Percentiles rank a stretch among this genome's conserved stretches.
Conservation (phyloP, 2,329 filamentous ascomycete genomes). For the Aspergillus sp. region DNA sequence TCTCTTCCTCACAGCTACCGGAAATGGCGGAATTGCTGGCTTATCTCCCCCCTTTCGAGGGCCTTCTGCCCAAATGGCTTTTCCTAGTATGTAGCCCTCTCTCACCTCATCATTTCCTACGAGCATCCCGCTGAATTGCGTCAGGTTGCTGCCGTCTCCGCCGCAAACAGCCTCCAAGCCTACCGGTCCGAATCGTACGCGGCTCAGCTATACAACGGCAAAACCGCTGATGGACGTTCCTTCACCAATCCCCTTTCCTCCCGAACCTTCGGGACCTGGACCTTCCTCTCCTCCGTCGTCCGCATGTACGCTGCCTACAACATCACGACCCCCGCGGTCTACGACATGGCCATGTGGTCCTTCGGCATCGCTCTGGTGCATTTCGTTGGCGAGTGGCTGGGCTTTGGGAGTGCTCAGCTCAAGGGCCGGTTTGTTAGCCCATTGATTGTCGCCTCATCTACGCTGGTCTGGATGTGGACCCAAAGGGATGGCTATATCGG, state of each 20-base stretch:
- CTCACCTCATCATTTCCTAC: neutral
- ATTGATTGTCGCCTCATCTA: conserved; percentile 56
- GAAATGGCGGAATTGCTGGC: conserved; percentile 27
- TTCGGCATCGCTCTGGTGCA: conserved; percentile 75
- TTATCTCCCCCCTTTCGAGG: conserved; percentile 42
- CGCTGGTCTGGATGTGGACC: conserved; percentile 60
- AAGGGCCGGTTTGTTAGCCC: conserved; percentile 59
- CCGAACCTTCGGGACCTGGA: conserved; percentile 86
- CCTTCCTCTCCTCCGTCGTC: conserved; percentile 72
- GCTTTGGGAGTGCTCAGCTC: conserved; percentile 73
- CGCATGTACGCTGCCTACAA: conserved; percentile 83
- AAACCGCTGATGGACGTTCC: conserved; percentile 53
- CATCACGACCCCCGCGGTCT: conserved; percentile 68
- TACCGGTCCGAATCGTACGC: conserved; percentile 79
- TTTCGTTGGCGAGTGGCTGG: conserved; percentile 76
- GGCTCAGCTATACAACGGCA: conserved; percentile 71
- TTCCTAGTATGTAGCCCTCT: conserved; percentile 52
- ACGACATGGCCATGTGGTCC: conserved; percentile 78
- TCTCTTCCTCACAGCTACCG: neutral
- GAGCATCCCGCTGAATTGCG: conserved; percentile 5
- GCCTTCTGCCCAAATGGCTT: conserved; percentile 64
- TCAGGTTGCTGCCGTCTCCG: conserved; percentile 77
- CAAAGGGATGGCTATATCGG: conserved; percentile 50
- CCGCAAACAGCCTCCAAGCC: conserved; percentile 82
- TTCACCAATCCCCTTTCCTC: conserved; percentile 71